Evolutionary conservation across 495 filamentous ascomycete species (phyloP), one percentile per base, ranked within the genome.

Genomic region (Penicillium manginii): DNA sequence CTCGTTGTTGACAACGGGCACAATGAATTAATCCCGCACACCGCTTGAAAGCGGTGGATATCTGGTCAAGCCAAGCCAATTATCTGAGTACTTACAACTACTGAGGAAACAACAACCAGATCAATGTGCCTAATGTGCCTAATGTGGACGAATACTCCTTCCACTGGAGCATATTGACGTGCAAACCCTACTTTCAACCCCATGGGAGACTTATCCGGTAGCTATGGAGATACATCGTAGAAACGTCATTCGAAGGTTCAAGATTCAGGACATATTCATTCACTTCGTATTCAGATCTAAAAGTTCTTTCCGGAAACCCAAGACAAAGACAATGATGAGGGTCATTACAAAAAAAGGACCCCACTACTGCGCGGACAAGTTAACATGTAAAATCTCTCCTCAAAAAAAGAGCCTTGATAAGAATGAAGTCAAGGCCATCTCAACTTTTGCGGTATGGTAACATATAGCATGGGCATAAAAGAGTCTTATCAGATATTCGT

Each of bases 401-500:
- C 40, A 53, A 42, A 53, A 42, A 53, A 53, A 19, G n/a, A 40
- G 33, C 50, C 50, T 31, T 31, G 48, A 50, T 26, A 33, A n/a
- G 22, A 35, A 33, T 21, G 26, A 31, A 31, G n/a, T 50, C 48
- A 50, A 31, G 48, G 19, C 48, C 15, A 19, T 50, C 15, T 50
- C 48, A 50, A 50, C 48, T 50, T 50, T 50, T 50, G 48, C 29
- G 15, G 19, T 50, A 50, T 50, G n/a, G 19, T 50, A 17, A 11
- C 18, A 42, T 47, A 23, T 47, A 9, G 22, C 10, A 23, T 22
- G 22, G 22, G 45, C 21, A 47, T 26, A 47, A 47, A 10, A 26
- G 12, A 29, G 21, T 26, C 22, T 23, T 26, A 47, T 69, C 65
- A 79, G 62, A 76, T 46, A 58, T 78, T 80, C 52, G 76, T 79